Conservation (phyloP, 192 early-diverging fungal species). For the Coemansia sp. region DNA sequence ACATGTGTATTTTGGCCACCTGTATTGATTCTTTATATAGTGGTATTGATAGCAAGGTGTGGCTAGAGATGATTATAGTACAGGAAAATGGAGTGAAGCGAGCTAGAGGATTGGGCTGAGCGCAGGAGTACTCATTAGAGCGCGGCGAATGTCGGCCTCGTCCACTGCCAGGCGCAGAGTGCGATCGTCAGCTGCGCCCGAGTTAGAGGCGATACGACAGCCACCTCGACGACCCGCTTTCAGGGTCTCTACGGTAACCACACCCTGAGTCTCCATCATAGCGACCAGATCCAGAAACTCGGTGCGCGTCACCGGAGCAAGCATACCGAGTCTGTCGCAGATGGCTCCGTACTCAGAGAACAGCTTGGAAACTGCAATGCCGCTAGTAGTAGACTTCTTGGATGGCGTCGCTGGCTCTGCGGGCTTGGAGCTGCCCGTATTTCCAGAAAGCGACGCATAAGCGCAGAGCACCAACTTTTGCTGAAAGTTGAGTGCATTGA, state of each 20-base stretch:
- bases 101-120: constrained; percentile 36
- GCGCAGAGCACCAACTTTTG: constrained; percentile 75
- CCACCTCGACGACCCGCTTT: constrained; percentile 37
- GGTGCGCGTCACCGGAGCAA: constrained; percentile 70
- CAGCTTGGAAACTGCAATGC: constrained; percentile 51
- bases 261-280: constrained; percentile 71
- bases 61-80: not conserved
- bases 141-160: constrained; percentile 45
- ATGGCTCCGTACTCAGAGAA: constrained; percentile 59
- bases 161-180: constrained; percentile 45
- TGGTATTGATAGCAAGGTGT: not conserved
- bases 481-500: constrained; percentile 75
- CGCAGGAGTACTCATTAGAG: constrained; percentile 29
- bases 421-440: not conserved
- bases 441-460: constrained; percentile 22
- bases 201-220: constrained; percentile 26
- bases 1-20: not conserved
- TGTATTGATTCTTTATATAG: not conserved
- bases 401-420: constrained; percentile 54
- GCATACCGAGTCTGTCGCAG: constrained; percentile 56
- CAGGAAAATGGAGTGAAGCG: not conserved
- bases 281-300: constrained; percentile 76
- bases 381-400: constrained; percentile 52
- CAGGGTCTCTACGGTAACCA: constrained; percentile 53
- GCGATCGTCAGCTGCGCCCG: constrained; percentile 50